These are phyloP conservation scores for Senna siamea DNA, from an alignment of 306 rosid genomes.

Conservation along the genomic window DNA sequence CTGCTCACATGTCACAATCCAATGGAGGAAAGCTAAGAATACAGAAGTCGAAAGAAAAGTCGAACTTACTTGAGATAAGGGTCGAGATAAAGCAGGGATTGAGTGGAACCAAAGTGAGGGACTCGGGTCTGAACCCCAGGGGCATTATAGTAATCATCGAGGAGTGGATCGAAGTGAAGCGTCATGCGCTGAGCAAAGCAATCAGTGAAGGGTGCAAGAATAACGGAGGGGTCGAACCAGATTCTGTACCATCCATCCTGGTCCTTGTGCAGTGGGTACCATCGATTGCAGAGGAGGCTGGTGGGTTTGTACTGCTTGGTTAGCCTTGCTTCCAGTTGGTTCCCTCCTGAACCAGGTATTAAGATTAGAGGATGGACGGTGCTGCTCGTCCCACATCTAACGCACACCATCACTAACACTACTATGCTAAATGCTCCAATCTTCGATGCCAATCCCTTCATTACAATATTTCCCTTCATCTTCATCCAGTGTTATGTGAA, in stretches of 20 bases:
- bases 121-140: slow-evolving; percentile 79
- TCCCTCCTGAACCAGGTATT: slow-evolving; percentile 87
- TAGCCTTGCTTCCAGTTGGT: slow-evolving; percentile 79
- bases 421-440: background rate
- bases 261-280: slow-evolving; percentile 60
- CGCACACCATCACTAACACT: slow-evolving; percentile 47
- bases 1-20: too few species aligned
- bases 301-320: slow-evolving; percentile 60
- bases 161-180: slow-evolving; percentile 54
- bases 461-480: background rate
- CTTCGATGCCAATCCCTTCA: slow-evolving; percentile 35
- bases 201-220: slow-evolving; percentile 67
- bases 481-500: background rate
- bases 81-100: slow-evolving; percentile 76
- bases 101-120: slow-evolving; percentile 70
- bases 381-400: slow-evolving; percentile 48
- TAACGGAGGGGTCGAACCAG: slow-evolving; percentile 79
- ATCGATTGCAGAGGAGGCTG: slow-evolving; percentile 58
- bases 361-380: slow-evolving; percentile 70
- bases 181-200: slow-evolving; percentile 92
- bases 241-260: slow-evolving; percentile 81
- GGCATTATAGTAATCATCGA: slow-evolving; percentile 69
- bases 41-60: too few species aligned
- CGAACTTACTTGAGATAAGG: slow-evolving; percentile 65
- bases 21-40: too few species aligned